Conservation (phyloP, 352 stramenopile species). For the Globisporangium parvum region DNA sequence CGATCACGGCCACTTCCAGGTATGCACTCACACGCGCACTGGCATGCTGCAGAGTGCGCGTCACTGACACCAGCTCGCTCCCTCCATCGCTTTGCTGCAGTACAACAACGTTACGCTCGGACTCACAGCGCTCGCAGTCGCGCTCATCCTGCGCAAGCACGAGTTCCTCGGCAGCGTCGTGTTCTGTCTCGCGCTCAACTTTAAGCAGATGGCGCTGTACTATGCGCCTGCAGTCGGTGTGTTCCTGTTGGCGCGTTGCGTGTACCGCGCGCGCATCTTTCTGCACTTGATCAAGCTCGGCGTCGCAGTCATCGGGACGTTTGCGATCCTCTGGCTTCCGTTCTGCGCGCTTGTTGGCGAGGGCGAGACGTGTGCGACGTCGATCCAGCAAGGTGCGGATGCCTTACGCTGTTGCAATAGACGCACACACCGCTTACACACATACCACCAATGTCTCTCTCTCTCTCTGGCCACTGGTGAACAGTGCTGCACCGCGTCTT, state of each 20-base stretch:
- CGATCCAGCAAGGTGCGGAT: slow-evolving; percentile 38
- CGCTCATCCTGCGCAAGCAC: slow-evolving; percentile 62
- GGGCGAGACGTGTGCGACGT: slow-evolving; percentile 47
- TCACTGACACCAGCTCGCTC: not conserved
- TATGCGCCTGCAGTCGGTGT: slow-evolving; percentile 93
- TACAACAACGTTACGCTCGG: slow-evolving; percentile 99
- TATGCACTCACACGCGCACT: slow-evolving; percentile 12
- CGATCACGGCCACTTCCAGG: slow-evolving; percentile 98
- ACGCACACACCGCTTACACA: no score
- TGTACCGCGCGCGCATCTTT: slow-evolving; percentile 43
- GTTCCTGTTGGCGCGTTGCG: slow-evolving; percentile 89
- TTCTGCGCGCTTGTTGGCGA: slow-evolving; percentile 66
- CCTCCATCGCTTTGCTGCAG: slow-evolving; percentile 22
- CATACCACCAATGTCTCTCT: not conserved
- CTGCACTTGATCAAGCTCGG: slow-evolving; percentile 68
- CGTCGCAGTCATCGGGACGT: slow-evolving; percentile 86
- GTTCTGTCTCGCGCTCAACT: slow-evolving; percentile 95
- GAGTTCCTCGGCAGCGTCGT: slow-evolving; percentile 79
- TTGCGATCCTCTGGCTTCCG: slow-evolving; percentile 88
- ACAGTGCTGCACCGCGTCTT: slow-evolving; percentile 93
- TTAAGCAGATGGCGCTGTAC: slow-evolving; percentile 99
- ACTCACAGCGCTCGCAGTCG: slow-evolving; percentile 65
- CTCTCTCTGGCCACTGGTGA: not conserved
- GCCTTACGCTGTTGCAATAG: not conserved
- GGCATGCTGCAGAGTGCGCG: no score